A percentile compares a stretch with the other conserved stretches of the same genome.
These are phyloP conservation scores for Teratosphaeriaceae sp. DNA, from an alignment of 2,329 filamentous ascomycete genomes.

Conservation along the genomic window DNA sequence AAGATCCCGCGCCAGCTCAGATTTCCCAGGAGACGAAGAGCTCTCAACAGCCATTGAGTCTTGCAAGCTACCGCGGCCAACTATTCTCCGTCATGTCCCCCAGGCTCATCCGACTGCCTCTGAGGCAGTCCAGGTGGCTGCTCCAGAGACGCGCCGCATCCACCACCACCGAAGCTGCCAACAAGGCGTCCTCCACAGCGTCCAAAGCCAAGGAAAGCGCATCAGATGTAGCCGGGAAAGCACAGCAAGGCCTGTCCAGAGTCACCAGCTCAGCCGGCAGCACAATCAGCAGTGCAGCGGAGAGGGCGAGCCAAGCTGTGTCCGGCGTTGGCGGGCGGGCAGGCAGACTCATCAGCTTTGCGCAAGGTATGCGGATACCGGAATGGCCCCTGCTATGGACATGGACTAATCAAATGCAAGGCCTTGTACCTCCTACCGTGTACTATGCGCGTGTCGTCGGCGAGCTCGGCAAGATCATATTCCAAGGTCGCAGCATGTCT, in stretches of 20 bases:
- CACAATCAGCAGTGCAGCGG: conserved; percentile 66
- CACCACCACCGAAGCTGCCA: conserved; percentile 40
- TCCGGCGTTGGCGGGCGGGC: conserved; percentile 77
- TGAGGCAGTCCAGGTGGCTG: conserved; percentile 38
- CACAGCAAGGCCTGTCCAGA: conserved; percentile 73
- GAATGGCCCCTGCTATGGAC: background rate
- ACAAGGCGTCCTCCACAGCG: conserved; percentile 30
- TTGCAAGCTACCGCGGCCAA: conserved; percentile 11
- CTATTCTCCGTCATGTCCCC: conserved; percentile 39
- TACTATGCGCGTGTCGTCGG: conserved; percentile 89
- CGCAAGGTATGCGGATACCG: conserved; percentile 69
- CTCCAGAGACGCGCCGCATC: conserved; percentile 44
- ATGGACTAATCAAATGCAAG: conserved; percentile 40
- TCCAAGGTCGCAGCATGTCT: conserved; percentile 81
- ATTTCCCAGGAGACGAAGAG: conserved; percentile 9
- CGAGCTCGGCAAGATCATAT: conserved; percentile 83
- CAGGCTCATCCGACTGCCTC: conserved; percentile 38
- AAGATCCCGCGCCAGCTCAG: too few relatives aligned
- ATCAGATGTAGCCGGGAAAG: conserved; percentile 48
- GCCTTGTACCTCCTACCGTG: conserved; percentile 74
- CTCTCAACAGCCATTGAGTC: conserved; percentile 14
- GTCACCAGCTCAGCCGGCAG: conserved; percentile 75
- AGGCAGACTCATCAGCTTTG: conserved; percentile 67
- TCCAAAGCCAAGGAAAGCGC: conserved; percentile 36
- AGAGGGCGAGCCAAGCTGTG: conserved; percentile 59